Base-by-base conservation (phyloP, 148 eudicot genomes). In the Chenopodium formosanum region DNA sequence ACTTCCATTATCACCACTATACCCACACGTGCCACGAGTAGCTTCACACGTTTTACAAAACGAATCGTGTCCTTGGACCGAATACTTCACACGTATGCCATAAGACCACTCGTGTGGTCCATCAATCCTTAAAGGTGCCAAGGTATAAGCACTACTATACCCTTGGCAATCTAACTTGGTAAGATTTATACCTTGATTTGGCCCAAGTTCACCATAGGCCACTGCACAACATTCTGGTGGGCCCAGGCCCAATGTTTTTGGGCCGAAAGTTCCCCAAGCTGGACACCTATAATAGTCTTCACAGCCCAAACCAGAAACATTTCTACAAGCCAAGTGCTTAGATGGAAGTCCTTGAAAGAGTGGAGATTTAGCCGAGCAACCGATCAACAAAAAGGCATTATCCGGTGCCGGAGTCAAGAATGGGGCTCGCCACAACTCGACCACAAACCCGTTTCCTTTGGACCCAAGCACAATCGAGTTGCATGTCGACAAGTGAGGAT, bases 221-320 rank as follows among this genome's bases (percentile, higher is more conserved):
- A 92, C 89, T 1, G 94, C 83, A 80, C 99, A 96, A 52, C 99
- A 96, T 73, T 88, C 90, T 0, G 95, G 95, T 70, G 98, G 95
- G 80, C 92, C 95, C 0, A 84, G 73, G 56, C 92, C 95, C 78
- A 78, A 74, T 73, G 85, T 77, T 11, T 81, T 90, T 0, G 93
- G 94, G 79, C 87, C 90, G 60, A 88, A 48, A 8, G 74, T 70
- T 0, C 84, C 88, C 99, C 99, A 96, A 1, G 92, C 95, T 6
- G 97, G 94, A 74, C 99, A 96, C 25, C 76, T 80, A 34, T 92
- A 96, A 77, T 91, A 96, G 78, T 94, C 98, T 52, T 94, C 98
- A 63, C 99, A 96, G 2, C 99, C 91, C 88, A 96, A 83, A 14
- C 99, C 97, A 25, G 99, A 96, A 53, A 96, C 87, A 62, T 96